Conservation (phyloP, 140 eudicot genomes). For the Bidens hawaiensis region DNA sequence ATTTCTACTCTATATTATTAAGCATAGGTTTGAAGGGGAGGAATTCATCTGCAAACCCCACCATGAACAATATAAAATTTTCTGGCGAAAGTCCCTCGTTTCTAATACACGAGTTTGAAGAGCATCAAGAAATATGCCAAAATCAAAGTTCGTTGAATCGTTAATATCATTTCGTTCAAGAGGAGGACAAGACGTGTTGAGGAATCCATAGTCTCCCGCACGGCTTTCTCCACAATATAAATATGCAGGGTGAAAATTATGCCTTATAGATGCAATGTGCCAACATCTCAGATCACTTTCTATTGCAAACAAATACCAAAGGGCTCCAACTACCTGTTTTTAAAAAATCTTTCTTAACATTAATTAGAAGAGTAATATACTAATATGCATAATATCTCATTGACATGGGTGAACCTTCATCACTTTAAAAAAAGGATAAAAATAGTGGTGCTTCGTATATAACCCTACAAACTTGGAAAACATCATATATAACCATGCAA, state of each 20-base stretch:
- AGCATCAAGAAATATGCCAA: slow-evolving; percentile 71
- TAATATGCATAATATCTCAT: background rate
- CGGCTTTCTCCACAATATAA: slow-evolving; percentile 36
- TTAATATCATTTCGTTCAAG: slow-evolving; percentile 41
- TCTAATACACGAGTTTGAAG: slow-evolving; percentile 47
- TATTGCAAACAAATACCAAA: slow-evolving; percentile 64
- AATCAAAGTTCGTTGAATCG: slow-evolving; percentile 40
- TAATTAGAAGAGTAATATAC: background rate
- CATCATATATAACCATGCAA: background rate
- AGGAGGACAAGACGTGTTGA: slow-evolving; percentile 40
- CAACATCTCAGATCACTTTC: slow-evolving; percentile 63
- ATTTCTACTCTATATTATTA: too few relatives aligned
- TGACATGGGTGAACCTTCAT: background rate
- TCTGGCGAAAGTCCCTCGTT: slow-evolving; percentile 31
- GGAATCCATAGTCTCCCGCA: slow-evolving; percentile 18
- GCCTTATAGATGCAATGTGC: slow-evolving; percentile 33
- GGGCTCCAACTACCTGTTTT: slow-evolving; percentile 63
- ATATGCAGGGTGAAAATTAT: slow-evolving; percentile 1
- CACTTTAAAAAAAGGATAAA: too few relatives aligned
- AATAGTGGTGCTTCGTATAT: too few relatives aligned
- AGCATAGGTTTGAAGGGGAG: too few relatives aligned
- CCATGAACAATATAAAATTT: slow-evolving; percentile 68
- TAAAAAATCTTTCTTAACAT: background rate
- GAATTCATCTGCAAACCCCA: slow-evolving; percentile 83
- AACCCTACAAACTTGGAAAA: background rate